Percentiles rank a stretch among this genome's conserved stretches.
phyloP scores from a whole-genome alignment of 1,284 basidiomycete species.

The Pseudozyma sp. region DNA sequence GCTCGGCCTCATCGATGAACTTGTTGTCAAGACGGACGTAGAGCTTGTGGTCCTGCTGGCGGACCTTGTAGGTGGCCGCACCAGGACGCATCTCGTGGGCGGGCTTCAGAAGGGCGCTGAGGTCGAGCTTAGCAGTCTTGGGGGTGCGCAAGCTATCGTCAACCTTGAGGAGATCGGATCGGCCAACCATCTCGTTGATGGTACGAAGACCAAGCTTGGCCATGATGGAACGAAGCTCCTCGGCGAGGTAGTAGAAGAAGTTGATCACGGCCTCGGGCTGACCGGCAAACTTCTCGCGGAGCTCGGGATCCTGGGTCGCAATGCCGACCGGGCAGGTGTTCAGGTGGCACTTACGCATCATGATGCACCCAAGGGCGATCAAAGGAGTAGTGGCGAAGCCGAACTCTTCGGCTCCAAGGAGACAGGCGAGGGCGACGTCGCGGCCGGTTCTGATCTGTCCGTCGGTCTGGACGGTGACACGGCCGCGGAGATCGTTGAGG shows the following conservation, averaged over 20 bases:
- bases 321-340: slow-evolving; percentile 64
- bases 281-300: slow-evolving; percentile 65
- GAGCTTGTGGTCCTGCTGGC: slow-evolving; percentile 66
- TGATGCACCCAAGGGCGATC: slow-evolving; percentile 65
- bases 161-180: slow-evolving; percentile 61
- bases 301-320: slow-evolving; percentile 63
- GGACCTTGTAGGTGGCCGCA: slow-evolving; percentile 66
- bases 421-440: slow-evolving; percentile 62
- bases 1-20: slow-evolving; percentile 66
- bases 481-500: slow-evolving; percentile 65
- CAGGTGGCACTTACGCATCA: slow-evolving; percentile 37
- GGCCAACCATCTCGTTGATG: slow-evolving; percentile 66
- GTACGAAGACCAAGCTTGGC: slow-evolving; percentile 65
- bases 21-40: slow-evolving; percentile 67
- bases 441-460: slow-evolving; percentile 63
- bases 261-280: slow-evolving; percentile 66
- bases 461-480: slow-evolving; percentile 65
- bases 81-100: slow-evolving; percentile 66
- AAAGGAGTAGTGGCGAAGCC: slow-evolving; percentile 65
- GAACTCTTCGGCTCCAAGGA: slow-evolving; percentile 65
- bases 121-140: slow-evolving; percentile 62
- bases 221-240: slow-evolving; percentile 64
- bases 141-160: slow-evolving; percentile 58
- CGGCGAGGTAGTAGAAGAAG: slow-evolving; percentile 65
- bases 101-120: slow-evolving; percentile 62